Evolutionary conservation across 2,329 filamentous ascomycete genomes (phyloP), one percentile per base, ranked within the genome.

Genomic region (Fusarium poae): DNA sequence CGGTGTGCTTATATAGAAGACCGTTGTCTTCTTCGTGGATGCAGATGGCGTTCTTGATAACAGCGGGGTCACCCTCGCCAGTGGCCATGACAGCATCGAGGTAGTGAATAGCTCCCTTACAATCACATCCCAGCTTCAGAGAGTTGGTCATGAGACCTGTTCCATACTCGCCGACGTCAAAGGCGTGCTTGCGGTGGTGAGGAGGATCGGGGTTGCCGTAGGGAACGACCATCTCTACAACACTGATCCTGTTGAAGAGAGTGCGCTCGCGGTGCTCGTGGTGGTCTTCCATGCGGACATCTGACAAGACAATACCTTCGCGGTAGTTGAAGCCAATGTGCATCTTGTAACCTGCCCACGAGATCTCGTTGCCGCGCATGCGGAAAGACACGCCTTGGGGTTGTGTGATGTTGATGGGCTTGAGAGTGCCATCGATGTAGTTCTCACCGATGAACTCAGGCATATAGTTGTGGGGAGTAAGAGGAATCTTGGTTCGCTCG

Each of bases 41-140:
- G 79, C 94, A 97, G 74, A 97, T 92, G 43, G 94, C 94, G 76
- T 97, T 97, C 84, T 97, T 95, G 82, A 97, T 93, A 3, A 90
- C 91, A 16, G 89, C 89, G 21, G 92, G 84, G n/a, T 87, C 86
- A 45, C 94, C 94, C 6, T 88, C 86, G n/a, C 89, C 86, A 64
- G 94, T 94, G 51, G 94, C 92, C 78, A 97, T 97, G 32, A 91
- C 88, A 7, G 93, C 93, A 74, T 97, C 93, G 78, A 97, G 88
- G 78, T 97, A 97, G 78, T 96, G 92, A 74, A 97, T 97, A 2
- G 90, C 89, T 15, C 93, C 93, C 80, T 97, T 96, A 85, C 93
- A 97, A 79, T 95, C 92, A 74, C 92, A 94, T 50, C 92, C 92
- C 9, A 94, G 82, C 15, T 89, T 84, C n/a, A 95, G 83, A 39